These are phyloP conservation scores for Paramecium primaurelia DNA, from an alignment of 73 alveolate species.

Conservation along the genomic window DNA sequence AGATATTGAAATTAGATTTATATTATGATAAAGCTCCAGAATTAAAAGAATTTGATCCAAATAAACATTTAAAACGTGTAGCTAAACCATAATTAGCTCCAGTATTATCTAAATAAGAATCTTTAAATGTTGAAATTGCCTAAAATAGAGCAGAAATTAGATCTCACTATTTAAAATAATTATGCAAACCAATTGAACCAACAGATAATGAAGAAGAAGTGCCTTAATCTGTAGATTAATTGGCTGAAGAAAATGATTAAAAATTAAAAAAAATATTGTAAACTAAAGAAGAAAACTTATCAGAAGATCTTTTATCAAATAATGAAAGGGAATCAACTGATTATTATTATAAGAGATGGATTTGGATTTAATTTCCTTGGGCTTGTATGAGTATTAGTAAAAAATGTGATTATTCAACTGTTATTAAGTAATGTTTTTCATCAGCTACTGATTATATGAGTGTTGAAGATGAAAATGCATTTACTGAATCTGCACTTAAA, in stretches of 20 bases:
- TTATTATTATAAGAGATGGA: constrained; percentile 79
- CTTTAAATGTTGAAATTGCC: constrained; percentile 48
- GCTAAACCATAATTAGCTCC: neutral
- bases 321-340: constrained; percentile 56
- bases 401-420: constrained; percentile 58
- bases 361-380: constrained; percentile 81
- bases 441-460: constrained; percentile 67
- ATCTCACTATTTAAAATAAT: neutral
- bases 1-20: constrained; percentile 57
- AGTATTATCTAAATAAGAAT: constrained; percentile 16
- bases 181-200: neutral
- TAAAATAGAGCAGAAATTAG: constrained; percentile 33
- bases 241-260: neutral
- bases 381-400: constrained; percentile 62
- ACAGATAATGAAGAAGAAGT: constrained; percentile 37
- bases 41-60: neutral
- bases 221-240: neutral
- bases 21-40: constrained; percentile 59
- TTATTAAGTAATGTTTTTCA: constrained; percentile 60
- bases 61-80: constrained; percentile 22
- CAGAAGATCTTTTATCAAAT: neutral
- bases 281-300: neutral
- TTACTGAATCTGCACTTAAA: constrained; percentile 64
- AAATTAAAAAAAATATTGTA: neutral
- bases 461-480: constrained; percentile 70